Percentiles rank a stretch among this genome's conserved stretches.
Evolutionary conservation across 2,329 filamentous ascomycete species (phyloP).

Genomic region (Fusarium chuoi): DNA sequence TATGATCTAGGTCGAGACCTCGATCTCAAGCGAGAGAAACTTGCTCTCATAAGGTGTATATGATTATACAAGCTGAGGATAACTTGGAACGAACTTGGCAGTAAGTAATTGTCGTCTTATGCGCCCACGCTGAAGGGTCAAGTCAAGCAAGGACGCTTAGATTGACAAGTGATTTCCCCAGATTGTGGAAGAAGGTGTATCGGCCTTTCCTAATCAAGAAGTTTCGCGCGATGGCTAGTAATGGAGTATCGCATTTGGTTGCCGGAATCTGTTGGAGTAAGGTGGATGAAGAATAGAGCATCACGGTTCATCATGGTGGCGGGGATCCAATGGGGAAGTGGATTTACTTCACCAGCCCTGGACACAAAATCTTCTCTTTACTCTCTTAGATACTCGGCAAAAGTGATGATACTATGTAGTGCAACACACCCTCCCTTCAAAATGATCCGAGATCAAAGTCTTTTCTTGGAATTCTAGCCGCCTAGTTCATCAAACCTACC

Average conservation of each 20-base stretch:
- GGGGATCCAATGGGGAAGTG: conserved; percentile 7
- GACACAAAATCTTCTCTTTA: too few species aligned
- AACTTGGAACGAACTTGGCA: not conserved
- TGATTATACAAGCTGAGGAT: not conserved
- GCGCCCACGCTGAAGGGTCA: not conserved
- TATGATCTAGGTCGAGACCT: not conserved
- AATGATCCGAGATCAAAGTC: not conserved
- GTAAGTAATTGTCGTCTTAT: not conserved
- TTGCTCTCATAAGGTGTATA: not conserved
- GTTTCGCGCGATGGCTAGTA: not conserved
- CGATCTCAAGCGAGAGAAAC: not conserved
- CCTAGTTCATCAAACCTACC: not conserved
- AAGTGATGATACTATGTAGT: not conserved
- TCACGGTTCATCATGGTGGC: conserved; percentile 21
- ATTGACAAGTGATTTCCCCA: not conserved
- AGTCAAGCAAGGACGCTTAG: not conserved
- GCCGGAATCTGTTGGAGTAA: conserved; percentile 7
- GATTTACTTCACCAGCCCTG: not conserved
- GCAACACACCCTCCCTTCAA: not conserved
- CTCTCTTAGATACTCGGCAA: not conserved
- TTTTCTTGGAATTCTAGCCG: not conserved
- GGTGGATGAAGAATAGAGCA: not conserved
- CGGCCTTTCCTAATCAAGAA: not conserved
- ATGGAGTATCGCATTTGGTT: not conserved
- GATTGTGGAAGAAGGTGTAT: not conserved